Percentiles rank a stretch among this genome's conserved stretches.
phyloP scores from a whole-genome alignment of 192 early-diverging fungal species.

The Umbelopsis sp. region DNA sequence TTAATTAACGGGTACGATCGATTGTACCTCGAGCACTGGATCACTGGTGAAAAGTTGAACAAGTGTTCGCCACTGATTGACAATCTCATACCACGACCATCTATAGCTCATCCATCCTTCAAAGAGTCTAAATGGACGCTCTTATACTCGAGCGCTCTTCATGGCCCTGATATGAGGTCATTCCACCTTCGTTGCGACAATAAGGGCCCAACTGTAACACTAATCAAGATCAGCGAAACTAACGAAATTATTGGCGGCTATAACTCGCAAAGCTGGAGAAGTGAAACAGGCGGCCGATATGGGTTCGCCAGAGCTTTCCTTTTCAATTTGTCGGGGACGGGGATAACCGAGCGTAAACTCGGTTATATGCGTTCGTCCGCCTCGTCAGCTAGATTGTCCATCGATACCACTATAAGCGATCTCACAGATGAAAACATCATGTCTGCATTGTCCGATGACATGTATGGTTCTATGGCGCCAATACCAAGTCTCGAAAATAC shows the following conservation, averaged over 20 bases:
- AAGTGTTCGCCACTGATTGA: neutral
- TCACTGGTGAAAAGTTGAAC: neutral
- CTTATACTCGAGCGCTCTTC: neutral
- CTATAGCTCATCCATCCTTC: neutral
- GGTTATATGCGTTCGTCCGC: neutral
- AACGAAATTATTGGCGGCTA: slow-evolving; percentile 33
- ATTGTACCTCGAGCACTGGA: neutral
- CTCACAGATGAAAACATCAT: neutral
- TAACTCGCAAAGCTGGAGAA: slow-evolving; percentile 31
- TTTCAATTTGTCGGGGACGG: slow-evolving; percentile 22
- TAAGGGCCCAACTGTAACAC: slow-evolving; percentile 28
- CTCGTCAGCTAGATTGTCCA: neutral
- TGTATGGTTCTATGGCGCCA: neutral
- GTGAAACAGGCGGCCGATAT: slow-evolving; percentile 13
- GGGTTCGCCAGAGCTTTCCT: slow-evolving; percentile 20
- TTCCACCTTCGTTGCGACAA: slow-evolving; percentile 29
- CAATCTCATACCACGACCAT: neutral
- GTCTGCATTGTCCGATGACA: neutral
- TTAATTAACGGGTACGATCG: neutral
- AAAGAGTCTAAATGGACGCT: slow-evolving; percentile 7
- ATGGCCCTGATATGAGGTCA: slow-evolving; percentile 11
- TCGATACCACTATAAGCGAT: neutral
- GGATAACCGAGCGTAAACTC: neutral
- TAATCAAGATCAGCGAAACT: slow-evolving; percentile 14
- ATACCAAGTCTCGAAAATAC: neutral